Conservation (phyloP, 73 alveolate genomes). For the Paraurostyla sp. region DNA sequence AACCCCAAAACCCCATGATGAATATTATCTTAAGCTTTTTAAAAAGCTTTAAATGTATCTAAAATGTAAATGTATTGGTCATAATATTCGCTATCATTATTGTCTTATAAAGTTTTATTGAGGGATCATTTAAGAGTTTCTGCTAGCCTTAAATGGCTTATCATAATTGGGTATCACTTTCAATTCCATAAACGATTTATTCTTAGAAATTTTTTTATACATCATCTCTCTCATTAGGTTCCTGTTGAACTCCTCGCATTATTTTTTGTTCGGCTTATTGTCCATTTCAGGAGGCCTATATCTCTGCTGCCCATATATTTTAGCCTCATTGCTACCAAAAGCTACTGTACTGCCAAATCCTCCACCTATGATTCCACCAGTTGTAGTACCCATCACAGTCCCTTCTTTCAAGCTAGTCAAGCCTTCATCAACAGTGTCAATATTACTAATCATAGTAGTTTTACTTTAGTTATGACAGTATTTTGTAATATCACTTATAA, state of each 20-base stretch:
- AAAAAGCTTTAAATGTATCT: too few species aligned
- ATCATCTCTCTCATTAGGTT: not conserved
- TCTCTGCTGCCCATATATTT: not conserved
- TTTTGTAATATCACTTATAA: not conserved
- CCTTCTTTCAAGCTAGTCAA: not conserved
- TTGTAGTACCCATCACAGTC: too few species aligned
- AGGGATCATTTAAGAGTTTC: too few species aligned
- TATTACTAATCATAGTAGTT: not conserved
- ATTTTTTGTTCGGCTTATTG: not conserved
- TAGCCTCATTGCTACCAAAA: not conserved
- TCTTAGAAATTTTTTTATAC: not conserved
- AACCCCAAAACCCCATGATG: too few species aligned
- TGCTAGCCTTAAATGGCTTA: too few species aligned
- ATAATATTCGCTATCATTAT: too few species aligned
- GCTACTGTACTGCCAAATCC: too few species aligned
- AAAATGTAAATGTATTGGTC: too few species aligned
- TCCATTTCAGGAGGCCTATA: slow-evolving; percentile 11
- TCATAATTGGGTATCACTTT: too few species aligned
- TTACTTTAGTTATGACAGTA: not conserved
- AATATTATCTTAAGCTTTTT: too few species aligned
- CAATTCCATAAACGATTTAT: slow-evolving; percentile 22
- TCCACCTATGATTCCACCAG: too few species aligned
- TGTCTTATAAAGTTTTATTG: too few species aligned
- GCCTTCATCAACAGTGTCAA: not conserved
- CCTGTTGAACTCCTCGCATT: not conserved